These are phyloP conservation scores for Ploettnerulaceae sp. DNA, from an alignment of 2,329 filamentous ascomycete genomes.

Conservation along the genomic window DNA sequence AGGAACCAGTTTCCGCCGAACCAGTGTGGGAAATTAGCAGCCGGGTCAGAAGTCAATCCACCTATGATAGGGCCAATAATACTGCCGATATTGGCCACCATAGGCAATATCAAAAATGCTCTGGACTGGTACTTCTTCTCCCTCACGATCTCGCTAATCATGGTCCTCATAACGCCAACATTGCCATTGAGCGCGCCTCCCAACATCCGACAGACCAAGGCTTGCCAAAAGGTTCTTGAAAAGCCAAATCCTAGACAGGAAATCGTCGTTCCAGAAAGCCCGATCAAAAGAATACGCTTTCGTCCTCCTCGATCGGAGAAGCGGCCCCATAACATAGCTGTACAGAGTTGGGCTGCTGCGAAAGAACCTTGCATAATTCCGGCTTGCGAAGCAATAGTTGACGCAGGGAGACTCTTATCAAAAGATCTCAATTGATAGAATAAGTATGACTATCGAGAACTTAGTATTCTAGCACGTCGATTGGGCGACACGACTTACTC, in stretches of 20 bases:
- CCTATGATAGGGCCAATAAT: slow-evolving; percentile 41
- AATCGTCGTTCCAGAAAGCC: slow-evolving; percentile 57
- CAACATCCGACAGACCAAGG: slow-evolving; percentile 54
- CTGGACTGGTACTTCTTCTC: slow-evolving; percentile 58
- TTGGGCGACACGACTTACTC: slow-evolving; percentile 15
- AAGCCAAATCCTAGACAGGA: slow-evolving; percentile 67
- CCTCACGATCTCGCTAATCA: slow-evolving; percentile 66
- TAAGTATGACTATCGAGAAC: slow-evolving; percentile 57
- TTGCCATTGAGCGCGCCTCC: slow-evolving; percentile 68
- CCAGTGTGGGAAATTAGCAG: slow-evolving; percentile 35
- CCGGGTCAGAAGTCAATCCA: slow-evolving; percentile 42
- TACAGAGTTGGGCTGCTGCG: slow-evolving; percentile 61
- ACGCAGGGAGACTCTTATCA: slow-evolving; percentile 35
- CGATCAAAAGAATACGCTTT: slow-evolving; percentile 55
- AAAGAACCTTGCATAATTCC: slow-evolving; percentile 66
- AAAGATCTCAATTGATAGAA: slow-evolving; percentile 71
- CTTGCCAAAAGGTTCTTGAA: slow-evolving; percentile 53
- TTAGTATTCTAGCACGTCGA: slow-evolving; percentile 30
- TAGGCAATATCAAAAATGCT: slow-evolving; percentile 44
- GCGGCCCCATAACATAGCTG: slow-evolving; percentile 65
- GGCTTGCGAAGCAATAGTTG: slow-evolving; percentile 57
- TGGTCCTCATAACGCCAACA: slow-evolving; percentile 68
- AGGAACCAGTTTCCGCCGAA: slow-evolving; percentile 40
- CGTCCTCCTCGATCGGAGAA: slow-evolving; percentile 57
- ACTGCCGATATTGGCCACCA: slow-evolving; percentile 61